Evolutionary conservation across 345 rosid genomes (phyloP).

Genomic region (Lenwebbia sp.): DNA sequence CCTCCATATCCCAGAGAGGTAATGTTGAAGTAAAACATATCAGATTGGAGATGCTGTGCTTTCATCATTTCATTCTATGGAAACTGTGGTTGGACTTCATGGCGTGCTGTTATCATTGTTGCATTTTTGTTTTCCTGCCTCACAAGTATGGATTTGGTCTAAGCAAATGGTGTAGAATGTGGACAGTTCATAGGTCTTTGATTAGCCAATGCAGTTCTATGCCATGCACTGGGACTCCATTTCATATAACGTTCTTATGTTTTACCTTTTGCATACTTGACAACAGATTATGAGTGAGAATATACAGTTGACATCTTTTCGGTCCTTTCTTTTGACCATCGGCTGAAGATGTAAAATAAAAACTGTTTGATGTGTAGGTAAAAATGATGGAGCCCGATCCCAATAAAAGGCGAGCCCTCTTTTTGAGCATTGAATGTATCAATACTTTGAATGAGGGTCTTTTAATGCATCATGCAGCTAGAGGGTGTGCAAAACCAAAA

Average conservation of each 20-base stretch:
- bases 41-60: neutral
- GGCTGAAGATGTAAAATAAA: neutral
- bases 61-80: neutral
- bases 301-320: neutral
- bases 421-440: constrained; percentile 74
- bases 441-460: constrained; percentile 91
- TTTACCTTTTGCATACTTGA: neutral
- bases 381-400: constrained; percentile 56
- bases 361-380: constrained; percentile 32
- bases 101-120: neutral
- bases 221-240: neutral
- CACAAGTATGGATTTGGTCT: neutral
- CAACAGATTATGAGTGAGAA: neutral
- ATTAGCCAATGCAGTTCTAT: neutral
- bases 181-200: neutral
- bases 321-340: neutral
- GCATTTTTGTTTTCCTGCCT: neutral
- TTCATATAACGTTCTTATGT: neutral
- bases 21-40: neutral
- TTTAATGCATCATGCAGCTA: constrained; percentile 55
- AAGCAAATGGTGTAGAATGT: neutral
- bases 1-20: constrained; percentile 99
- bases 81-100: neutral
- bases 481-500: constrained; percentile 76
- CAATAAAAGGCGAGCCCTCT: constrained; percentile 37